Percentiles rank a stretch among this genome's conserved stretches.
phyloP scores from a whole-genome alignment of 495 filamentous ascomycete genomes.

The Cercophora sp. region DNA sequence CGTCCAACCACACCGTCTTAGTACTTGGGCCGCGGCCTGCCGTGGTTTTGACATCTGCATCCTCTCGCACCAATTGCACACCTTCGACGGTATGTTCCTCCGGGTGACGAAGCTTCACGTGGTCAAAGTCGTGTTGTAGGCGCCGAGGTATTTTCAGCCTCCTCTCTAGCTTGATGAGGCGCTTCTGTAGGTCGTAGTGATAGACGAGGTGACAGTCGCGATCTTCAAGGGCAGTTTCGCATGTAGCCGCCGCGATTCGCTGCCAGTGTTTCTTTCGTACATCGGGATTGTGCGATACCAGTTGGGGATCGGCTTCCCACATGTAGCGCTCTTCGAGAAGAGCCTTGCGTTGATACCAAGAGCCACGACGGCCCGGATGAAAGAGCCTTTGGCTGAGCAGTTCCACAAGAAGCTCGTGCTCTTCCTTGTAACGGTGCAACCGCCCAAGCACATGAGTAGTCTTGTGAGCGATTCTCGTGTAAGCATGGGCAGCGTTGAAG shows the following conservation, averaged over 20 bases:
- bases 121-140: conserved; percentile 88
- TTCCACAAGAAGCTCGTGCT: conserved; percentile 70
- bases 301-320: conserved; percentile 53
- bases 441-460: conserved; percentile 70
- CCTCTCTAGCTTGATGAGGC: conserved; percentile 84
- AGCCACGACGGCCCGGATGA: conserved; percentile 77
- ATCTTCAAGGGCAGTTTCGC: conserved; percentile 83
- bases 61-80: conserved; percentile 63
- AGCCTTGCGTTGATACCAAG: conserved; percentile 95
- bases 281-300: conserved; percentile 29
- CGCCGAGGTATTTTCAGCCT: conserved; percentile 77
- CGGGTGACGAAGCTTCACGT: conserved; percentile 71
- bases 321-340: conserved; percentile 95
- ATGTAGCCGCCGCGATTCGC: conserved; percentile 72
- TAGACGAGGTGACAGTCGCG: conserved; percentile 83
- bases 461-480: conserved; percentile 91
- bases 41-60: conserved; percentile 34
- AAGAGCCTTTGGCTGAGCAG: conserved; percentile 80
- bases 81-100: conserved; percentile 71
- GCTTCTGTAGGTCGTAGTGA: conserved; percentile 92
- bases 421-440: conserved; percentile 73
- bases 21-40: conserved; percentile 49
- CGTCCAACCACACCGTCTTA: conserved; percentile 87
- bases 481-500: conserved; percentile 89
- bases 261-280: conserved; percentile 79